Base-by-base conservation (phyloP, 139 green algal species). In the Chlorella sp. region DNA sequence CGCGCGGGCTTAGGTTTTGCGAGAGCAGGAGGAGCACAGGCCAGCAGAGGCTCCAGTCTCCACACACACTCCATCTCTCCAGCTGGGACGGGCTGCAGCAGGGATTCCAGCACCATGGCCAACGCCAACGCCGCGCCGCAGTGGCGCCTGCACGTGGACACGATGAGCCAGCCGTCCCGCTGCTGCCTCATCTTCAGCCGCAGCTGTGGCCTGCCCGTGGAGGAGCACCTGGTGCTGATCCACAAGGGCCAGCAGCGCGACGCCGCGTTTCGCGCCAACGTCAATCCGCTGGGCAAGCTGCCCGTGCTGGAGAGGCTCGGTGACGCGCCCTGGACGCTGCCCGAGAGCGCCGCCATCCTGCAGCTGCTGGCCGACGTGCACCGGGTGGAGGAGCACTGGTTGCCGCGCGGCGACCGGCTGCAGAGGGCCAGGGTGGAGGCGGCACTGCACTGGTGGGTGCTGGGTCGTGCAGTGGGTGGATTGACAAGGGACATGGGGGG, bases 101-200 rank as follows among this genome's bases (percentile, higher is more conserved):
- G 10, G 62, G 0, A 67, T n/a, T 42, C 23, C 17, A 67, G 5
- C 4, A n/a, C 6, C 68, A 64, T 42, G 30, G 22, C 35, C 3
- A 51, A n/a, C 29, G 26, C 5, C 2, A 65, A 31, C 49, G 31
- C 30, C 32, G 34, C 2, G 31, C 33, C 23, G 5, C 51, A 6
- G 51, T 62, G n/a, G n/a, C n/a, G n/a, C n/a, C n/a, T 84, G 2
- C 76, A 81, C 42, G 33, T 65, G 0, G 78, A 84, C 31, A 34
- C 76, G 17, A 78, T 84, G 78, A 67, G 29, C 0, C 78, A 84
- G 70, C 78, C 78, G 1, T 72, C 31, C 3, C 36, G 78, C 4
- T 65, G 64, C 1, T 61, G 49, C 3, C 29, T 74, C 34, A 77
- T 84, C 29, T 84, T 82, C 65, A 62, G 50, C 70, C 42, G 17